Conservation (phyloP, 441 rosid genomes). For the Pelargonium australe region DNA sequence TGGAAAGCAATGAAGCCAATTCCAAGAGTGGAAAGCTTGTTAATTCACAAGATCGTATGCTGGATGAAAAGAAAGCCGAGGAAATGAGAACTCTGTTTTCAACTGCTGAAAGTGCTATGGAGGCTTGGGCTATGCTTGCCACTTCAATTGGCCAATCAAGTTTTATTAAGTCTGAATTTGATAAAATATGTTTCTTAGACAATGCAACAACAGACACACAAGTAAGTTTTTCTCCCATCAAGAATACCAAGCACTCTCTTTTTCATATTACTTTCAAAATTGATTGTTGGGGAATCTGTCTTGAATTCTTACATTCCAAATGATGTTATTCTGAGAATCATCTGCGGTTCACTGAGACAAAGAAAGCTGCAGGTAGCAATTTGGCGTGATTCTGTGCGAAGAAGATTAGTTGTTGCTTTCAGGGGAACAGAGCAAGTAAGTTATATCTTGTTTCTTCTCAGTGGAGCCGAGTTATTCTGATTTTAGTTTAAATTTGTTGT, state of each 20-base stretch:
- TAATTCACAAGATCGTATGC: constrained; percentile 30
- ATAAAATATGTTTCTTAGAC: constrained; percentile 84
- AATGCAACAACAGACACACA: constrained; percentile 82
- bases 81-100: constrained; percentile 84
- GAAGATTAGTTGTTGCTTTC: constrained; percentile 80
- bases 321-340: constrained; percentile 6
- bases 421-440: constrained; percentile 96
- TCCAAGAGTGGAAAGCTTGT: constrained; percentile 35
- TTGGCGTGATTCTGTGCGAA: constrained; percentile 85
- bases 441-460: constrained; percentile 19
- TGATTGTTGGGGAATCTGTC: not conserved
- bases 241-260: not conserved
- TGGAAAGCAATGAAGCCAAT: constrained; percentile 23
- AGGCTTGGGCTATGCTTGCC: constrained; percentile 99
- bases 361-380: constrained; percentile 63
- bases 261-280: not conserved
- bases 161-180: constrained; percentile 92
- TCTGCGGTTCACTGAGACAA: constrained; percentile 22
- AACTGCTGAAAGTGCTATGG: constrained; percentile 93
- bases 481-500: constrained; percentile 19
- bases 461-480: constrained; percentile 12
- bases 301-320: not conserved
- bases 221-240: constrained; percentile 34
- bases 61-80: constrained; percentile 64
- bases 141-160: constrained; percentile 90